Base-by-base conservation (phyloP, 257 asterid genomes). In the Solanum peruvianum region DNA sequence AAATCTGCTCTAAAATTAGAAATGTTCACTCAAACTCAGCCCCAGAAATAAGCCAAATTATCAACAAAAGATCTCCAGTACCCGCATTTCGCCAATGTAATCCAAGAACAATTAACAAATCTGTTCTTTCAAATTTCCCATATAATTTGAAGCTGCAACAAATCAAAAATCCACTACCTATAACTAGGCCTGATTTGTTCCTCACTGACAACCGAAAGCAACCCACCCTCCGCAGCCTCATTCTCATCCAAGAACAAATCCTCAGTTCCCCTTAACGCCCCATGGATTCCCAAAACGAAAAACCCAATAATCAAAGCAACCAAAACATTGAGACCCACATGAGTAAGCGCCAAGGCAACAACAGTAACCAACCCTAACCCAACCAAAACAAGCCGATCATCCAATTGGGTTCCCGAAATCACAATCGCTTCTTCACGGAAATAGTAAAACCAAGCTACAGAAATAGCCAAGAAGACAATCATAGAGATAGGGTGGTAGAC, bases 401-500 rank as follows among this genome's bases (percentile, higher is more conserved):
- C 94, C 11, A 95, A 88, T 14, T 49, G 39, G 87, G 93, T 78
- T 0, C 94, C 96, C 31, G 87, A 83, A 5, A 91, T 80, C 14
- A 90, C 25, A 25, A 96, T 75, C 2, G 99, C 98, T 16, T 91
- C 93, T 11, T 92, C 94, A 70, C 95, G 94, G 86, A 88, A 91
- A 90, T 95, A 94, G 89, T 92, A 85, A 4, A 94, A 39, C 99
- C 99, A 96, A 27, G 89, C 93, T 9, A 89, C 35, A 87, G 72
- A 93, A 18, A 91, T 72, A 66, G 86, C 83, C 80, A 94, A 85
- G 92, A 93, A 96, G 3, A 94, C 95, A n/a, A 96, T 91, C 95
- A 96, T 93, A 66, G 99, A 96, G 67, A 94, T 23, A 1, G 99
- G 98, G 87, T 95, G 96, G 91, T 92, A 96, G 15, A 96, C 88